Conservation (phyloP, 2,329 filamentous ascomycete genomes). For the Nigrospora osmanthi region DNA sequence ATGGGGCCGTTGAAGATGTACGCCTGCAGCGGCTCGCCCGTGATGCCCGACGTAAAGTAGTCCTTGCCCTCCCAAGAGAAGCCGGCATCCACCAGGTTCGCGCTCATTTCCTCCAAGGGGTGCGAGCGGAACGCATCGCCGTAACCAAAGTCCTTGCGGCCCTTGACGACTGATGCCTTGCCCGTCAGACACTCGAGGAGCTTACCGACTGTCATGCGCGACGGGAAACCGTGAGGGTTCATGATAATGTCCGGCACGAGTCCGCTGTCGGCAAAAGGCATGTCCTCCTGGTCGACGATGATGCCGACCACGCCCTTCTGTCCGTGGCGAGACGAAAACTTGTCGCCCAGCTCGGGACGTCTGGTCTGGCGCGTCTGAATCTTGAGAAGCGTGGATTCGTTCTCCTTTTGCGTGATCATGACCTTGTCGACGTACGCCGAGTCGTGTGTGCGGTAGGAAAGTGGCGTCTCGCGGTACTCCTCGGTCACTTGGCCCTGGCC, state of each 20-base stretch:
- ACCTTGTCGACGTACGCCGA: conserved; percentile 93
- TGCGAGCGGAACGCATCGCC: conserved; percentile 75
- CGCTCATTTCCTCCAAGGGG: conserved; percentile 81
- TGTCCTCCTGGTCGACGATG: conserved; percentile 91
- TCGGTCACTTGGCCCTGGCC: conserved; percentile 57
- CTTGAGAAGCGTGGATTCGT: conserved; percentile 81
- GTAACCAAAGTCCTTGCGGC: conserved; percentile 78
- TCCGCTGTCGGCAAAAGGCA: conserved; percentile 89
- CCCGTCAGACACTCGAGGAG: conserved; percentile 91
- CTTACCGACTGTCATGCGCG: conserved; percentile 98
- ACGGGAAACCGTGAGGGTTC: conserved; percentile 99
- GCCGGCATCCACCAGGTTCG: conserved; percentile 75
- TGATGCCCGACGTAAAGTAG: conserved; percentile 90
- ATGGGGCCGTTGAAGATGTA: conserved; percentile 99
- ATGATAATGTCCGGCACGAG: conserved; percentile 98
- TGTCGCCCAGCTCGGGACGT: conserved; percentile 90
- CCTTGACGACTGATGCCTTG: conserved; percentile 83
- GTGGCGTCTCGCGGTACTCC: conserved; percentile 58
- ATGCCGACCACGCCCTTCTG: conserved; percentile 98
- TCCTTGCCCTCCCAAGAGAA: conserved; percentile 98
- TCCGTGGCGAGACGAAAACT: conserved; percentile 96
- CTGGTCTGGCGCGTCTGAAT: conserved; percentile 94
- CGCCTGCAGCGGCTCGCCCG: conserved; percentile 84
- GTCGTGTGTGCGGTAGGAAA: conserved; percentile 78
- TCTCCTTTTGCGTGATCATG: conserved; percentile 83